phyloP scores from a whole-genome alignment of 2,329 filamentous ascomycete genomes.

The Ophiostoma tasmaniense region DNA sequence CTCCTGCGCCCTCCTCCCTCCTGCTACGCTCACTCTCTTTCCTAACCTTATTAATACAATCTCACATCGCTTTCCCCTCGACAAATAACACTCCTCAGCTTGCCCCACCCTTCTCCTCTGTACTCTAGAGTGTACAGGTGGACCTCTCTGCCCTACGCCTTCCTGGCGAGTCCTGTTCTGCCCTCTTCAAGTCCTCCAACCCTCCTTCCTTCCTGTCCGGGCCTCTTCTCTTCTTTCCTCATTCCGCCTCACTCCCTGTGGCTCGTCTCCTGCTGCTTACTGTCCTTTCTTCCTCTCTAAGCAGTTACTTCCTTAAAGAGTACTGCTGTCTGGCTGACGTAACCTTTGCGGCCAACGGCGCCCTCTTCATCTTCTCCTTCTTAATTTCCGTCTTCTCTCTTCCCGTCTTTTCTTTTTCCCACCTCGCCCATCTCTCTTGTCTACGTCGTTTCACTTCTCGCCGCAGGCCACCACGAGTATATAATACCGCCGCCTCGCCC shows the following conservation, averaged over 20 bases:
- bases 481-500: slow-evolving; percentile 1
- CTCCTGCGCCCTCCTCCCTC: not conserved
- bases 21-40: not conserved
- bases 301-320: not conserved
- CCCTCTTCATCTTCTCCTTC: not conserved
- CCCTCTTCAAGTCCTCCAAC: not conserved
- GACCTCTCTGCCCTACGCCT: not conserved
- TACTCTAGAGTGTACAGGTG: not conserved
- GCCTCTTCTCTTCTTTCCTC: not conserved
- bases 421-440: not conserved
- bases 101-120: not conserved
- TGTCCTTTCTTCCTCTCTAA: not conserved
- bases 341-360: not conserved
- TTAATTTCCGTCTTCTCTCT: not conserved
- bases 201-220: not conserved
- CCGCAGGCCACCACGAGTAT: not conserved
- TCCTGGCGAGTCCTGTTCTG: not conserved
- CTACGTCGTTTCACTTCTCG: not conserved
- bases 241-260: not conserved
- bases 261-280: not conserved
- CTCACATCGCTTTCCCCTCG: not conserved
- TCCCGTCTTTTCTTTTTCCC: not conserved
- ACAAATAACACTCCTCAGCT: not conserved
- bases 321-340: not conserved
- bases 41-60: not conserved